These are phyloP conservation scores for Colletotrichum kahawae DNA, from an alignment of 2,329 filamentous ascomycete genomes.

Conservation along the genomic window DNA sequence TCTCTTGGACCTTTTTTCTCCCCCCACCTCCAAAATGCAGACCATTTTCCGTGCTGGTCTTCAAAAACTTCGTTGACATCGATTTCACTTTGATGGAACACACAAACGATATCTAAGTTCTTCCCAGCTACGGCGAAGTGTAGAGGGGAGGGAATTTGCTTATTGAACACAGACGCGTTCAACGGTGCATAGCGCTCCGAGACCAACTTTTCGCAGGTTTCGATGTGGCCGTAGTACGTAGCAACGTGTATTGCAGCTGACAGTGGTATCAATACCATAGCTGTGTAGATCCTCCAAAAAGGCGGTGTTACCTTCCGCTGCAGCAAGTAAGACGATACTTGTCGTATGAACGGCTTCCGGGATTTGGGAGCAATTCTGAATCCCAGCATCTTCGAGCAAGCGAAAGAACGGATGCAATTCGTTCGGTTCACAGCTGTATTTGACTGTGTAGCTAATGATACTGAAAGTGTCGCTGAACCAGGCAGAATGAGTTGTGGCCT, in stretches of 20 bases:
- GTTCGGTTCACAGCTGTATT: rapidly evolving
- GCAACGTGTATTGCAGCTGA: background rate
- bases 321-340: background rate
- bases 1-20: rapidly evolving
- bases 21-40: no score
- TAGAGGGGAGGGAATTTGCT: rapidly evolving
- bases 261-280: background rate
- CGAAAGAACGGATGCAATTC: background rate
- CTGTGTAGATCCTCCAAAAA: background rate
- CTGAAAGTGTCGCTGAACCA: background rate
- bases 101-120: background rate
- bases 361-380: background rate
- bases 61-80: background rate
- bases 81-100: background rate
- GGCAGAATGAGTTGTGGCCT: rapidly evolving
- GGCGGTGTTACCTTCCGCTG: background rate
- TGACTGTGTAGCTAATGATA: background rate
- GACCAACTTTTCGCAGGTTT: background rate
- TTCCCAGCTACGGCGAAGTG: background rate
- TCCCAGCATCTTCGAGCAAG: background rate
- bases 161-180: background rate
- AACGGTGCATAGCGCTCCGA: rapidly evolving
- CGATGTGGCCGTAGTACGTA: background rate
- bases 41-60: background rate
- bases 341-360: background rate